Conservation (phyloP, 306 rosid genomes). For the Trifolium subterraneum region DNA sequence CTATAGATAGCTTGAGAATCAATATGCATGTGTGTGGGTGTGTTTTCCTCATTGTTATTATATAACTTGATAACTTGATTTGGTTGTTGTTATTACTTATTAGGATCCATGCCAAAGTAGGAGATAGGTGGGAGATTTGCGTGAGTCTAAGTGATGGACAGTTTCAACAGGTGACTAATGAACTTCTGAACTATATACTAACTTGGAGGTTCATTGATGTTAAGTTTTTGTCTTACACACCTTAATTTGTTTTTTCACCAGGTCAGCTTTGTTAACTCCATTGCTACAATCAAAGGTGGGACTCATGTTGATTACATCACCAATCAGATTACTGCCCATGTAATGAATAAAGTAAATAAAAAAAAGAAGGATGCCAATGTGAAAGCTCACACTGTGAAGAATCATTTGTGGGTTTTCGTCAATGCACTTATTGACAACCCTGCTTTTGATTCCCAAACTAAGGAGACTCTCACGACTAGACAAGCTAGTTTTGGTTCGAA, state of each 20-base stretch:
- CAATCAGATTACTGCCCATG: constrained; percentile 73
- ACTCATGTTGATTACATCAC: constrained; percentile 90
- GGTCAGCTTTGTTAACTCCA: constrained; percentile 94
- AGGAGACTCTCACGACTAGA: constrained; percentile 84
- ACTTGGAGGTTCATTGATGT: constrained; percentile 5
- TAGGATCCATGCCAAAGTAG: constrained; percentile 72
- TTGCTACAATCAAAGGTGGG: constrained; percentile 94
- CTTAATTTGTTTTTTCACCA: constrained; percentile 43
- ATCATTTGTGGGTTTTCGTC: constrained; percentile 92
- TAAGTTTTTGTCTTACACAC: neutral
- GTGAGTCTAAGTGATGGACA: constrained; percentile 92
- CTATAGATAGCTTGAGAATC: neutral
- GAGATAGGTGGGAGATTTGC: constrained; percentile 96
- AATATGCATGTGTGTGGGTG: neutral
- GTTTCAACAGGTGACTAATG: constrained; percentile 79
- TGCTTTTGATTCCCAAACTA: constrained; percentile 96
- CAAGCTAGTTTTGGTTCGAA: constrained; percentile 84
- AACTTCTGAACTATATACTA: constrained; percentile 17
- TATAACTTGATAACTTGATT: constrained; percentile 32
- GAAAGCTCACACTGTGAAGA: constrained; percentile 92
- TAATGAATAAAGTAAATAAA: constrained; percentile 83
- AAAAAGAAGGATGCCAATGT: constrained; percentile 91
- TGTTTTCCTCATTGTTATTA: neutral
- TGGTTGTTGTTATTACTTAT: constrained; percentile 33
- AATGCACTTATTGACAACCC: constrained; percentile 95